Conservation (phyloP, 2,329 filamentous ascomycete species). For the Hypoxylon sp. region DNA sequence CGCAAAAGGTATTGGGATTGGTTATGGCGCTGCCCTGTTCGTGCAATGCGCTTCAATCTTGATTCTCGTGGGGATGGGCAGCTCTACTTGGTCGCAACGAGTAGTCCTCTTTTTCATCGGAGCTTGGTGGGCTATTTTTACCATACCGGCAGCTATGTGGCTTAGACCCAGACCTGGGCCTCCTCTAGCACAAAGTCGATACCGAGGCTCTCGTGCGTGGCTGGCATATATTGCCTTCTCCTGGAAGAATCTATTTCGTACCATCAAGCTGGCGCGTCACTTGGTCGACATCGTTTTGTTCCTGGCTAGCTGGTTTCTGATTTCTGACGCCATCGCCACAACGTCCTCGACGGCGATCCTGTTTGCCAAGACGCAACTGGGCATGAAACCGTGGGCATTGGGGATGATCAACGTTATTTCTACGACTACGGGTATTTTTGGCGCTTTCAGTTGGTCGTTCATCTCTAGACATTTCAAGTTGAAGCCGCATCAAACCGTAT, state of each 20-base stretch:
- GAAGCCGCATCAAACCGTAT: constrained; percentile 85
- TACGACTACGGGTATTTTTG: constrained; percentile 84
- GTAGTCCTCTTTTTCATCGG: constrained; percentile 90
- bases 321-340: constrained; percentile 94
- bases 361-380: constrained; percentile 92
- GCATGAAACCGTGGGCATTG: constrained; percentile 88
- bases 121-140: constrained; percentile 93
- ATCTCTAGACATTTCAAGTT: constrained; percentile 78
- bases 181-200: constrained; percentile 68
- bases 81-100: constrained; percentile 86
- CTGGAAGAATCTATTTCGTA: constrained; percentile 88
- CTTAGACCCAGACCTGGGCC: constrained; percentile 90
- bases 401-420: constrained; percentile 95
- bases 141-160: constrained; percentile 88
- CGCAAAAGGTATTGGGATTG: constrained; percentile 91
- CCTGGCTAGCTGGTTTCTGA: constrained; percentile 90
- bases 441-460: constrained; percentile 90
- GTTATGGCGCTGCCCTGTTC: constrained; percentile 87
- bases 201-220: constrained; percentile 63
- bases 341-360: constrained; percentile 94
- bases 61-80: constrained; percentile 78
- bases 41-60: constrained; percentile 85
- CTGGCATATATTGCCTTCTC: constrained; percentile 82
- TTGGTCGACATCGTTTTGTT: constrained; percentile 82
- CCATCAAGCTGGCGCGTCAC: constrained; percentile 78